Conservation (phyloP, 1,139 yeast species). For the Yarrowia galli region DNA sequence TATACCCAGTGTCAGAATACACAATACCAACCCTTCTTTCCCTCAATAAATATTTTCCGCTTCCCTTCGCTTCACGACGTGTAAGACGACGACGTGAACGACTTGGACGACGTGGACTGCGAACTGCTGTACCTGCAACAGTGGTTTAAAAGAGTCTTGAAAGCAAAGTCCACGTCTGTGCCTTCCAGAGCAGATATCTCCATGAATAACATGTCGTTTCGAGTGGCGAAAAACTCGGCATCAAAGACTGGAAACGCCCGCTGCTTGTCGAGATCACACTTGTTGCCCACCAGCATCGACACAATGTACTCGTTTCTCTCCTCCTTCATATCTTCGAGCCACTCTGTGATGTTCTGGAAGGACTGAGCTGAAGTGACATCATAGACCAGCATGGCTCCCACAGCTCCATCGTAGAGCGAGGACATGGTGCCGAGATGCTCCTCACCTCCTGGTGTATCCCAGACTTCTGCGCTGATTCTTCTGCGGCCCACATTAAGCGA, state of each 20-base stretch:
- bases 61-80: neutral
- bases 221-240: conserved; percentile 92
- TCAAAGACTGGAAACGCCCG: conserved; percentile 98
- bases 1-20: no score
- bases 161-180: conserved; percentile 92
- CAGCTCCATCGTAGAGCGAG: conserved; percentile 97
- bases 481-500: conserved; percentile 94
- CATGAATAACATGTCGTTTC: conserved; percentile 87
- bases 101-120: conserved; percentile 14
- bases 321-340: conserved; percentile 94
- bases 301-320: conserved; percentile 91
- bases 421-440: conserved; percentile 96
- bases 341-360: conserved; percentile 90
- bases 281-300: conserved; percentile 94
- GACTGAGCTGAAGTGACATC: conserved; percentile 93
- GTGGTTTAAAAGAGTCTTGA: conserved; percentile 88
- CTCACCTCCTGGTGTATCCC: conserved; percentile 99
- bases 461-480: conserved; percentile 94
- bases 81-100: conserved; percentile 1
- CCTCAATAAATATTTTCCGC: neutral
- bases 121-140: conserved; percentile 59
- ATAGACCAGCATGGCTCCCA: conserved; percentile 94
- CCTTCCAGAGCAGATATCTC: conserved; percentile 96
- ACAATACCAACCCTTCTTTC: no score
- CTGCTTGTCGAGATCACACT: conserved; percentile 92